A percentile compares a stretch with the other conserved stretches of the same genome.
These are phyloP conservation scores for Metschnikowia drakensbergensis DNA, from an alignment of 805 yeast species.

Conservation along the genomic window DNA sequence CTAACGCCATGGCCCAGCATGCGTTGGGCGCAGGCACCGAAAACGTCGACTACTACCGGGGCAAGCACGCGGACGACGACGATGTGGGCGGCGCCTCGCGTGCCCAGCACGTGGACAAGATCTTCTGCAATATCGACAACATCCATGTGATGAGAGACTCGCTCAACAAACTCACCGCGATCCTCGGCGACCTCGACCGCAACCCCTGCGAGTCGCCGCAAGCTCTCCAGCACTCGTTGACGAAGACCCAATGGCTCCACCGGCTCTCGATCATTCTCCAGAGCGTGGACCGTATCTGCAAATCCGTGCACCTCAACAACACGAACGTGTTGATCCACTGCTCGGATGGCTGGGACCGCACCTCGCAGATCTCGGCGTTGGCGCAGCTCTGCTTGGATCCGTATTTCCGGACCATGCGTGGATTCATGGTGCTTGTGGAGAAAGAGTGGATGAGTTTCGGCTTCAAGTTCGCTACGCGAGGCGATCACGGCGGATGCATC, in stretches of 20 bases:
- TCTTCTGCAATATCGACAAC: conserved; percentile 88
- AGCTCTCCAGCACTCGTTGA: conserved; percentile 46
- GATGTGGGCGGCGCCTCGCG: conserved; percentile 9
- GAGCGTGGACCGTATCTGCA: conserved; percentile 72
- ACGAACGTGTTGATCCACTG: conserved; percentile 88
- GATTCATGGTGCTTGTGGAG: conserved; percentile 80
- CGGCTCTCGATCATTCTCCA: conserved; percentile 64
- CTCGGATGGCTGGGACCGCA: conserved; percentile 98
- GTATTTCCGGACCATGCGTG: conserved; percentile 79
- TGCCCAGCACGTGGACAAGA: conserved; percentile 50
- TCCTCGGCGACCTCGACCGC: conserved; percentile 65
- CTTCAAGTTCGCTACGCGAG: conserved; percentile 79
- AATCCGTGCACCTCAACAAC: conserved; percentile 76
- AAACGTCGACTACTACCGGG: conserved; percentile 78
- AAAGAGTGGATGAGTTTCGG: conserved; percentile 97
- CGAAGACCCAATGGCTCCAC: conserved; percentile 75
- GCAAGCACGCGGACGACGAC: conserved; percentile 12
- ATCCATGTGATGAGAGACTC: conserved; percentile 94
- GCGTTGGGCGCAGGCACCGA: conserved; percentile 99
- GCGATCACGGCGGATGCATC: conserved; percentile 63
- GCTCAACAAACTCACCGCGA: conserved; percentile 55
- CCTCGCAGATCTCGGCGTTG: conserved; percentile 82
- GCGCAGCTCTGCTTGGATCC: conserved; percentile 89
- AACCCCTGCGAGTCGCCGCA: conserved; percentile 34
- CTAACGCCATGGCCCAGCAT: conserved; percentile 94